Conservation (phyloP, 495 filamentous ascomycete genomes). For the Evansstolkia leycettana region DNA sequence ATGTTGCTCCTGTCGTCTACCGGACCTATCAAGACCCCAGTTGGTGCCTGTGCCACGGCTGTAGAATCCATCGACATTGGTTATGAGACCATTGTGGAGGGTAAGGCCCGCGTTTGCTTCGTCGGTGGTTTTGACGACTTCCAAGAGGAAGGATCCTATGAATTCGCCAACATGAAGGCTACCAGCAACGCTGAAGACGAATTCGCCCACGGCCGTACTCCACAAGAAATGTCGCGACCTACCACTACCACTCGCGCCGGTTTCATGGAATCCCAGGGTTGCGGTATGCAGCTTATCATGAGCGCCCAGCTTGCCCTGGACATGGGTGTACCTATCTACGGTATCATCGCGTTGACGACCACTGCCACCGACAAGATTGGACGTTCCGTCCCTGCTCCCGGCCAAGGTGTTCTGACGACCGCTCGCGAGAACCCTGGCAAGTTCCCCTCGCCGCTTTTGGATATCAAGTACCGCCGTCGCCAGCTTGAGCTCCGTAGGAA, state of each 20-base stretch:
- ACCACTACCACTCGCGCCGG: conserved; percentile 93
- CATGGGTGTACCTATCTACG: conserved; percentile 98
- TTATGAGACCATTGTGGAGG: conserved; percentile 94
- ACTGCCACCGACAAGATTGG: conserved; percentile 99
- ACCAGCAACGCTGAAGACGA: conserved; percentile 96
- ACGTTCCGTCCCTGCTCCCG: conserved; percentile 89
- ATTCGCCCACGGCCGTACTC: conserved; percentile 88
- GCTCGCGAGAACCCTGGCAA: conserved; percentile 82
- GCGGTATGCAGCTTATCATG: conserved; percentile 98
- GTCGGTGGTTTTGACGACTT: conserved; percentile 99
- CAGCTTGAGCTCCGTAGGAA: conserved; percentile 86
- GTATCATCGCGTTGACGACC: conserved; percentile 83
- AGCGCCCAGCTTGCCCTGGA: conserved; percentile 88
- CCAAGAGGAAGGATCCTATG: conserved; percentile 96
- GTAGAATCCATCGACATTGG: conserved; percentile 97
- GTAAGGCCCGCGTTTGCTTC: conserved; percentile 92
- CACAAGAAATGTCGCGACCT: conserved; percentile 93
- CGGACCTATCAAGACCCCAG: conserved; percentile 96
- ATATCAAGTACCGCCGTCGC: conserved; percentile 91
- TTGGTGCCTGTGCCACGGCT: conserved; percentile 93
- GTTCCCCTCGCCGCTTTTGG: conserved; percentile 87
- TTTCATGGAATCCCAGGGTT: conserved; percentile 99
- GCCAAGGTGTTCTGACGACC: conserved; percentile 94
- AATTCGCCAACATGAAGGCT: conserved; percentile 99
- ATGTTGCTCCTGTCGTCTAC: conserved; percentile 96